phyloP scores from a whole-genome alignment of 345 rosid species.

The Aegle marmelos region DNA sequence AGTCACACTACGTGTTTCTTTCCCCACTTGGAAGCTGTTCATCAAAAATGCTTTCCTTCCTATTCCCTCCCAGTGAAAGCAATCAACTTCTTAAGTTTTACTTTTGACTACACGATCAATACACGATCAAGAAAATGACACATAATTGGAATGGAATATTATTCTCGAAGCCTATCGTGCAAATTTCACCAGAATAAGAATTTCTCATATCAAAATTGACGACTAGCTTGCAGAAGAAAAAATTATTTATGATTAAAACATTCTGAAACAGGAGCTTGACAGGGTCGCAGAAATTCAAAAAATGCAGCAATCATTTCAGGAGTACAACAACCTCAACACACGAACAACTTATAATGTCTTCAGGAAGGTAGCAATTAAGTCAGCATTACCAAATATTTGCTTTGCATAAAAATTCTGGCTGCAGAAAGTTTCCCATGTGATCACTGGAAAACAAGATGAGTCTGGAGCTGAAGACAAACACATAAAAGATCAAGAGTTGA shows the following conservation, averaged over 20 bases:
- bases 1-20: not conserved
- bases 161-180: conserved; percentile 4
- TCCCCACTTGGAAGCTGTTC: conserved; percentile 19
- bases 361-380: not conserved
- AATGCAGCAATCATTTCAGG: no score
- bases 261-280: no score
- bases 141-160: conserved; percentile 4
- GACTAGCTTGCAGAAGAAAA: no score
- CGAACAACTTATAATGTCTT: no score
- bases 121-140: conserved; percentile 14
- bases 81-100: not conserved
- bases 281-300: no score
- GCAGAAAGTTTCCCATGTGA: not conserved
- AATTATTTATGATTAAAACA: no score
- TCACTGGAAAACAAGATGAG: not conserved
- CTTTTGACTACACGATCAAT: conserved; percentile 12
- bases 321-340: no score
- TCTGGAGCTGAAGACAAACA: not conserved
- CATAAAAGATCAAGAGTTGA: no score
- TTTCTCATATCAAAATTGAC: not conserved
- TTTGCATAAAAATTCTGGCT: not conserved
- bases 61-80: not conserved
- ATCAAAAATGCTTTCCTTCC: not conserved
- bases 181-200: not conserved
- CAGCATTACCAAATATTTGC: not conserved